Base-by-base conservation (phyloP, 768 basidiomycete genomes). In the Boletus vinaceobasis region DNA sequence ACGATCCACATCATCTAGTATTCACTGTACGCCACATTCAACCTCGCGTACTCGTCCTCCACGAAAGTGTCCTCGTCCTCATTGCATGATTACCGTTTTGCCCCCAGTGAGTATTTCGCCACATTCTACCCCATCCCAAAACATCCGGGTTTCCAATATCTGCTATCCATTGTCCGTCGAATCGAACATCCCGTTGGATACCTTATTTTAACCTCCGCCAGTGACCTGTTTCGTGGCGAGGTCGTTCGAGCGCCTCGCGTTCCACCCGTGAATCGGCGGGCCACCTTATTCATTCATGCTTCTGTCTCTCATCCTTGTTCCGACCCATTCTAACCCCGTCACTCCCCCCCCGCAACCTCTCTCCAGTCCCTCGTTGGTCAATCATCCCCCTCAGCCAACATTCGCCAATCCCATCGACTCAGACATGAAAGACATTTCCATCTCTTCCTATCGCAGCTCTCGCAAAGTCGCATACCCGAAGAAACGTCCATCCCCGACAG, bases 401-500 rank as follows among this genome's bases (percentile, higher is more conserved):
- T 65, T 70, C 58, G 56, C 60, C 57, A 57, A 62, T 50, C 9
- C 26, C 48, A 33, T 64, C 17, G 19, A 53, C 53, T 46, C 60
- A 77, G 77, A 77, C 73, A 92, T 92, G 90, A 92, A 92, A 79
- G 89, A 91, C 76, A 75, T 81, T 58, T 81, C 86, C 32, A 73
- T 71, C 43, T 71, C 83, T 64, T 77, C 81, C 27, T 82, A 76
- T 70, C 82, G 79, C 62, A 78, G 80, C 66, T 78, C 84, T 59
- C 81, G 87, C 69, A 79, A 82, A 59, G 73, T 81, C 50, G 77
- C 85, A 61, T 93, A 93, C 66, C 86, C 87, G 46, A 90, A 86
- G 85, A 92, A 88, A 72, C 88, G 88, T 53, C 90, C 90, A 19
- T 90, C 90, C 21, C 89, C 88, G 39, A 74, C 88, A 73, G 89